A percentile compares a stretch with the other conserved stretches of the same genome.
Evolutionary conservation across 1,284 basidiomycete species (phyloP).

Genomic region (Cutaneotrichosporon cutaneum): DNA sequence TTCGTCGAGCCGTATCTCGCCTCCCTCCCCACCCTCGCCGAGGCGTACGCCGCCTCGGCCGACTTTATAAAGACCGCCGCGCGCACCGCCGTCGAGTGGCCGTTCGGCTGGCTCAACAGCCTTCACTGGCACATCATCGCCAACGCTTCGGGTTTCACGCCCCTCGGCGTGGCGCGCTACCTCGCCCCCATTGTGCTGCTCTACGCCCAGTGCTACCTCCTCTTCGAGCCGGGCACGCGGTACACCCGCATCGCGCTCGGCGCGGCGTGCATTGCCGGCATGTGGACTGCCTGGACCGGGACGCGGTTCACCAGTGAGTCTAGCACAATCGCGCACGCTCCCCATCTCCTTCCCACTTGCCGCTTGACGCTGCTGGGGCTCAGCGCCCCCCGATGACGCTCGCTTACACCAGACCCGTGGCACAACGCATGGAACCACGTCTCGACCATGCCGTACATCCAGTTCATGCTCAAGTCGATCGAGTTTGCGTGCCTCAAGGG

Average conservation of each 20-base stretch:
- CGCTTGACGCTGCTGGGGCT: too few relatives aligned
- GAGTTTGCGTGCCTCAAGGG: slow-evolving; percentile 36
- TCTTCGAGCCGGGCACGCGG: slow-evolving; percentile 29
- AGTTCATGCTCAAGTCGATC: slow-evolving; percentile 27
- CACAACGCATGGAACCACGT: slow-evolving; percentile 9
- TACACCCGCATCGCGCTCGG: slow-evolving; percentile 33
- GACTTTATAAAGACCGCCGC: background rate
- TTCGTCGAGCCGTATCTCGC: too few relatives aligned
- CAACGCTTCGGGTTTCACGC: slow-evolving; percentile 11
- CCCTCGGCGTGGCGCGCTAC: background rate
- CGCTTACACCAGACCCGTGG: slow-evolving; percentile 5
- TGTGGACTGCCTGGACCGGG: slow-evolving; percentile 21
- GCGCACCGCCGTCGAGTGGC: background rate
- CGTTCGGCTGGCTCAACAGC: slow-evolving; percentile 13
- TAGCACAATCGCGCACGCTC: too few relatives aligned
- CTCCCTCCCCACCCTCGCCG: background rate
- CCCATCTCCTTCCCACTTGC: background rate
- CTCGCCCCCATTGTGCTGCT: slow-evolving; percentile 8
- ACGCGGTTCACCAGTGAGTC: slow-evolving; percentile 38
- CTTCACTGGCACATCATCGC: slow-evolving; percentile 12
- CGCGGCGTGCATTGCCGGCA: slow-evolving; percentile 24
- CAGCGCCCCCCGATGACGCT: too few relatives aligned
- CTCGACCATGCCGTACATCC: slow-evolving; percentile 1
- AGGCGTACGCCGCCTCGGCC: background rate
- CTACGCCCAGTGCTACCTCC: slow-evolving; percentile 29